Conservation (phyloP, 768 basidiomycete genomes). For the Lentinula lateritia region DNA sequence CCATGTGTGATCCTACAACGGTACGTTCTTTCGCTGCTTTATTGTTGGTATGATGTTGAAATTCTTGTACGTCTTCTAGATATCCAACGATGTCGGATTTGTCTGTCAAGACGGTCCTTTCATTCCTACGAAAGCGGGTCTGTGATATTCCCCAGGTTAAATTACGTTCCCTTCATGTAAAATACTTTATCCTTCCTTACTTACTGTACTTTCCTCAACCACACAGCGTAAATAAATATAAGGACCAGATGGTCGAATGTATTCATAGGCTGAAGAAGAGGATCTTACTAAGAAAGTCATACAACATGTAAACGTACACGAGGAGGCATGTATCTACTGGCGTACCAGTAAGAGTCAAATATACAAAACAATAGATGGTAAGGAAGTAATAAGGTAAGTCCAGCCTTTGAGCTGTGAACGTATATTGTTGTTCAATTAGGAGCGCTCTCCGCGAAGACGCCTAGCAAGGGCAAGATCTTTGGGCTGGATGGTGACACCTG, state of each 20-base stretch:
- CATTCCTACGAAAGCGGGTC: constrained; percentile 24
- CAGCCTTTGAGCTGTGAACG: not conserved
- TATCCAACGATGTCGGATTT: constrained; percentile 43
- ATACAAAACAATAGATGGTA: constrained; percentile 3
- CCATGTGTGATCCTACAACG: constrained; percentile 49
- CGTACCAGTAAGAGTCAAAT: not conserved
- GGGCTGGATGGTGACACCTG: constrained; percentile 67
- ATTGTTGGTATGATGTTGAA: not conserved
- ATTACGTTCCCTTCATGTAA: too few relatives aligned
- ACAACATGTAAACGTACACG: constrained; percentile 4
- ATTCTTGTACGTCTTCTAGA: constrained; percentile 16
- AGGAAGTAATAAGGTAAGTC: not conserved
- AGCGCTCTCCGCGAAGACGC: constrained; percentile 82
- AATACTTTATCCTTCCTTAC: not conserved
- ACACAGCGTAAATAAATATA: not conserved
- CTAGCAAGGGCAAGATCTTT: constrained; percentile 87
- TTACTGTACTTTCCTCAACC: not conserved
- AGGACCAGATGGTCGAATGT: constrained; percentile 3
- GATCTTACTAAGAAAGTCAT: not conserved
- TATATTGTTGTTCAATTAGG: constrained; percentile 36
- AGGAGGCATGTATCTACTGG: not conserved
- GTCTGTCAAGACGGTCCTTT: constrained; percentile 44
- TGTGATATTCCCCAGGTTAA: not conserved
- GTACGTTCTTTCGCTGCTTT: constrained; percentile 23
- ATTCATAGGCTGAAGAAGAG: constrained; percentile 2